Conservation (phyloP, 768 basidiomycete genomes). For the Boletus rubescentipes region DNA sequence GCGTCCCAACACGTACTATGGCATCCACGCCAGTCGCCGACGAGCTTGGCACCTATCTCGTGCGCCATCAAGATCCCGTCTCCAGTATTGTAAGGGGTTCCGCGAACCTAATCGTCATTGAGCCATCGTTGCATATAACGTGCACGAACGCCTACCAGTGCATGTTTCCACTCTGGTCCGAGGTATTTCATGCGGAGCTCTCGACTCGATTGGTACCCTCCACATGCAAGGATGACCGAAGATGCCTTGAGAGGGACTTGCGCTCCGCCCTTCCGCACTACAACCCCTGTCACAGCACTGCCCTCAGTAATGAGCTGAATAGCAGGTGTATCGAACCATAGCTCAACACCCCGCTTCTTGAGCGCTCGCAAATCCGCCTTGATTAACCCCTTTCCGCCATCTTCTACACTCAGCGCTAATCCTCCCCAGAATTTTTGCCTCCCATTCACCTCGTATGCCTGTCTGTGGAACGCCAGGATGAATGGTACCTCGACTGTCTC, state of each 20-base stretch:
- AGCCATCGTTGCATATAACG: neutral
- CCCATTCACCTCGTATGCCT: constrained; percentile 65
- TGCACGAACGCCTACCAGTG: constrained; percentile 41
- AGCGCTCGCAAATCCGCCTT: constrained; percentile 52
- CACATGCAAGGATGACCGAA: constrained; percentile 61
- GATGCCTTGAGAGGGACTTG: constrained; percentile 37
- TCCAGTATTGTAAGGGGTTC: constrained; percentile 71
- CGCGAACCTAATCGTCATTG: constrained; percentile 48
- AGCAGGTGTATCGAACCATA: constrained; percentile 58
- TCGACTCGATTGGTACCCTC: constrained; percentile 62
- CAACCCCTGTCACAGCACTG: constrained; percentile 45
- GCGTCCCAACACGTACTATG: constrained; percentile 75
- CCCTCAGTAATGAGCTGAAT: constrained; percentile 32
- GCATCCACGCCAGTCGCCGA: constrained; percentile 69
- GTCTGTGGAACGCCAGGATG: constrained; percentile 58
- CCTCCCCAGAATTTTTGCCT: constrained; percentile 72
- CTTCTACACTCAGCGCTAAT: constrained; percentile 57
- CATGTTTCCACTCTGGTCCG: constrained; percentile 57
- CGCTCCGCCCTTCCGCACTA: constrained; percentile 40
- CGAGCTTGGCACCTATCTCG: constrained; percentile 50
- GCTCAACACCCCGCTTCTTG: constrained; percentile 47
- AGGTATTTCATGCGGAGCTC: constrained; percentile 53
- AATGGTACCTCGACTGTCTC: constrained; percentile 52
- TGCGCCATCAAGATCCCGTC: constrained; percentile 59
- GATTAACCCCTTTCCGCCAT: constrained; percentile 69